Evolutionary conservation across 345 rosid genomes (phyloP).

Genomic region (Brassica juncea): DNA sequence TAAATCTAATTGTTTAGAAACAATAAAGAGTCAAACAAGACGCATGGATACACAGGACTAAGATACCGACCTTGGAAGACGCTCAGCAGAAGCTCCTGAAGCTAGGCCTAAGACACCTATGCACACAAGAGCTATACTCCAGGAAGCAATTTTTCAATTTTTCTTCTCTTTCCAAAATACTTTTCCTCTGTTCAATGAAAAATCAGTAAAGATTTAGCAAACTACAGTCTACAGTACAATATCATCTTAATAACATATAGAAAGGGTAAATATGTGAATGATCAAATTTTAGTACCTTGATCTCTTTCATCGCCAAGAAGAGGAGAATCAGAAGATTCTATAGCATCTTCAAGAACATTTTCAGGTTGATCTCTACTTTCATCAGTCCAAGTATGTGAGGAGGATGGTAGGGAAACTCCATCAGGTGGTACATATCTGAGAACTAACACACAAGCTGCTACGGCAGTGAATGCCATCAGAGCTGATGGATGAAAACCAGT

Average conservation of each 20-base stretch:
- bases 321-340: slow-evolving; percentile 41
- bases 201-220: background rate
- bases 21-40: background rate
- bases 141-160: slow-evolving; percentile 52
- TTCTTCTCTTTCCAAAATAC: slow-evolving; percentile 43
- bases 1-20: background rate
- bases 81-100: slow-evolving; percentile 54
- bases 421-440: slow-evolving; percentile 70
- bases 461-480: slow-evolving; percentile 70
- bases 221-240: background rate
- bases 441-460: slow-evolving; percentile 61
- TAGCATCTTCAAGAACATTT: slow-evolving; percentile 27
- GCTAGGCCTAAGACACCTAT: slow-evolving; percentile 56
- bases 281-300: slow-evolving; percentile 43
- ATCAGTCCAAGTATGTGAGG: slow-evolving; percentile 32
- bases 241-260: background rate
- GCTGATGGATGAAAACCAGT: slow-evolving; percentile 43
- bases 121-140: slow-evolving; percentile 57
- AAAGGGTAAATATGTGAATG: slow-evolving; percentile 1
- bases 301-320: slow-evolving; percentile 42
- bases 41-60: background rate
- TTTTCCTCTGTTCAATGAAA: slow-evolving; percentile 40
- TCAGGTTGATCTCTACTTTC: background rate
- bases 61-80: slow-evolving; percentile 50
- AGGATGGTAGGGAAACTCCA: slow-evolving; percentile 50